phyloP scores from a whole-genome alignment of 192 early-diverging fungal genomes.

The Podila epigama region DNA sequence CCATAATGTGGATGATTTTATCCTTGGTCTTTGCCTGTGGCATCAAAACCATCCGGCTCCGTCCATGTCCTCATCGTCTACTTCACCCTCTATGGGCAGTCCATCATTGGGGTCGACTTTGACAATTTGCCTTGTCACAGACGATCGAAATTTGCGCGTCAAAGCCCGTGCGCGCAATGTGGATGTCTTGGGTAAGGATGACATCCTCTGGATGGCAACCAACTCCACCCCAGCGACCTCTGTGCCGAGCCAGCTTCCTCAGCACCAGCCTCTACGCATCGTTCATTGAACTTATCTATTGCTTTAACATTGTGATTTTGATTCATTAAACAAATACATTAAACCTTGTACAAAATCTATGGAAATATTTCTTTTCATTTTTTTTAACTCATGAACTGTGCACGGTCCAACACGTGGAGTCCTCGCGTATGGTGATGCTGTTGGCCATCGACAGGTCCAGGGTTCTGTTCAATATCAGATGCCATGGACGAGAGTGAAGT shows the following conservation, averaged over 20 bases:
- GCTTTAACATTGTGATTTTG: background rate
- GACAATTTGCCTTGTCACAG: conserved; percentile 56
- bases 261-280: background rate
- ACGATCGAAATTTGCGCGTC: conserved; percentile 64
- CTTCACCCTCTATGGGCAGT: background rate
- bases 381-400: background rate
- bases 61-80: background rate
- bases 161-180: conserved; percentile 64
- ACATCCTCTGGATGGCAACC: conserved; percentile 31
- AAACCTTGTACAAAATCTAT: too few species aligned
- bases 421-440: background rate
- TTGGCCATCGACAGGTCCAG: background rate
- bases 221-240: background rate
- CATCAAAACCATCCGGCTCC: conserved; percentile 31
- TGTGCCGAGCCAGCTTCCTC: background rate
- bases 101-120: background rate
- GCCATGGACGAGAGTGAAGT: background rate
- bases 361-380: too few species aligned
- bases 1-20: conserved; percentile 66
- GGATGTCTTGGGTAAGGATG: conserved; percentile 51
- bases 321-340: background rate
- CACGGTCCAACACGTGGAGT: background rate
- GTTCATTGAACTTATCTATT: too few species aligned
- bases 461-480: background rate
- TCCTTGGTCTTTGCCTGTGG: conserved; percentile 63